These are phyloP conservation scores for Gnomoniopsis smithogilvyi DNA, from an alignment of 2,329 filamentous ascomycete species.

Conservation along the genomic window DNA sequence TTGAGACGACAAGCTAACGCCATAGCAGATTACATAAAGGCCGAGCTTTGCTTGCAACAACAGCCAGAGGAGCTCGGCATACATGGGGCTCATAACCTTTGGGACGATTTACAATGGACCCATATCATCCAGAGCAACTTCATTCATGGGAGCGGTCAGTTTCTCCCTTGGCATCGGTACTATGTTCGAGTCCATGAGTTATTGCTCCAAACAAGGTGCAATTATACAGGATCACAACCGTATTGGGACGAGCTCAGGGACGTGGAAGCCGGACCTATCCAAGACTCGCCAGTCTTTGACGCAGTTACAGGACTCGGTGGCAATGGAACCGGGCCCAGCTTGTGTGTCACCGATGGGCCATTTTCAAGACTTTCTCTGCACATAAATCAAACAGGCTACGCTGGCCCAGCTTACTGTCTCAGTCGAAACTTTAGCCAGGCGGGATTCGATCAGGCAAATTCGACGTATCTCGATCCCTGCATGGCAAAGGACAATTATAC, in stretches of 20 bases:
- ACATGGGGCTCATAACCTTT: not conserved
- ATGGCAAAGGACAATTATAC: slow-evolving; percentile 2
- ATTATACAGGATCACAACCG: slow-evolving; percentile 30
- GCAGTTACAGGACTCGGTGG: slow-evolving; percentile 30
- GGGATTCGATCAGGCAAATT: not conserved
- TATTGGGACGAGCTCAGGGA: slow-evolving; percentile 28
- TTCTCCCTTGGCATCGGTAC: slow-evolving; percentile 34
- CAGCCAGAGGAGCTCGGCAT: not conserved
- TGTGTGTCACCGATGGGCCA: slow-evolving; percentile 27
- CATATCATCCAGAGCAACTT: slow-evolving; percentile 15
- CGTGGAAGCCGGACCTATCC: slow-evolving; percentile 19
- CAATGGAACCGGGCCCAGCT: slow-evolving; percentile 24
- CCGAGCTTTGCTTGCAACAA: slow-evolving; percentile 7
- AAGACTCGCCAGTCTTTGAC: slow-evolving; percentile 29
- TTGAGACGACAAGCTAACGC: not conserved
- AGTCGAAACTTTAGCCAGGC: not conserved
- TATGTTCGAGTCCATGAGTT: slow-evolving; percentile 29
- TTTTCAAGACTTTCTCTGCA: not conserved
- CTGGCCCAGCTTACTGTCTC: not conserved
- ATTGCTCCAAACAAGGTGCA: slow-evolving; percentile 27
- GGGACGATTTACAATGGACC: slow-evolving; percentile 8
- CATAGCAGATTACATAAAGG: not conserved
- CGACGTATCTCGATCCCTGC: slow-evolving; percentile 4
- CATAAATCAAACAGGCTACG: slow-evolving; percentile 2
- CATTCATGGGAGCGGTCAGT: slow-evolving; percentile 25